These are phyloP conservation scores for Corchorus olitorius DNA, from an alignment of 345 rosid genomes.

Conservation along the genomic window DNA sequence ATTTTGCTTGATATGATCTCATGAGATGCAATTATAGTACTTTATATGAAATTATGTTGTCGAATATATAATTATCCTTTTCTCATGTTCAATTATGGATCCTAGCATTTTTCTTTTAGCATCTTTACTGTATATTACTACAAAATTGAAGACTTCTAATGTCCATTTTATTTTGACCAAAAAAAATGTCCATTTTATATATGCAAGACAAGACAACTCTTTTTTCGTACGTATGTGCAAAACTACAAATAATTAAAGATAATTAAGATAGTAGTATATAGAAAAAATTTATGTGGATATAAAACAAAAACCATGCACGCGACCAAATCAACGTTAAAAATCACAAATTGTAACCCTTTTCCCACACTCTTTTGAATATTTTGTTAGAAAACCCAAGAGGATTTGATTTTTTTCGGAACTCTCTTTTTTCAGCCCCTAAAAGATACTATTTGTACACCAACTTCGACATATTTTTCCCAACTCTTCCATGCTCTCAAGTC, in stretches of 20 bases:
- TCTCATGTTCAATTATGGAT: no score
- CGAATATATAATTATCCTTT: no score
- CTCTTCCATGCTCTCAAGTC: constrained; percentile 17
- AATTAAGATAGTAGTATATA: no score
- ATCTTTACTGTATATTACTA: no score
- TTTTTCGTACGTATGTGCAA: background rate
- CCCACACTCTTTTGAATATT: background rate
- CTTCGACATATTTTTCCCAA: constrained; percentile 33
- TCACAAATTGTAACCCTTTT: constrained; percentile 1
- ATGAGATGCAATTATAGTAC: no score
- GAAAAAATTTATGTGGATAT: no score
- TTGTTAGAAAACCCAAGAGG: constrained; percentile 20
- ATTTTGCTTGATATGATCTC: no score
- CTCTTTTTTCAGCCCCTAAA: constrained; percentile 7
- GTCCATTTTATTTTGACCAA: background rate
- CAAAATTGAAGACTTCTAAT: background rate
- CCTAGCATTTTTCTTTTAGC: no score
- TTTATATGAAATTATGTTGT: no score
- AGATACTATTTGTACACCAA: constrained; percentile 3
- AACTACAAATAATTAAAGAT: background rate
- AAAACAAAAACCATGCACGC: constrained; percentile 14
- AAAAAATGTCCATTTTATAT: background rate
- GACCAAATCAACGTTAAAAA: constrained; percentile 29
- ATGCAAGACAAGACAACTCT: background rate
- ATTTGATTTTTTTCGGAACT: constrained; percentile 13